Evolutionary conservation across 768 basidiomycete species (phyloP).

Genomic region (Rhodotorula graminis): DNA sequence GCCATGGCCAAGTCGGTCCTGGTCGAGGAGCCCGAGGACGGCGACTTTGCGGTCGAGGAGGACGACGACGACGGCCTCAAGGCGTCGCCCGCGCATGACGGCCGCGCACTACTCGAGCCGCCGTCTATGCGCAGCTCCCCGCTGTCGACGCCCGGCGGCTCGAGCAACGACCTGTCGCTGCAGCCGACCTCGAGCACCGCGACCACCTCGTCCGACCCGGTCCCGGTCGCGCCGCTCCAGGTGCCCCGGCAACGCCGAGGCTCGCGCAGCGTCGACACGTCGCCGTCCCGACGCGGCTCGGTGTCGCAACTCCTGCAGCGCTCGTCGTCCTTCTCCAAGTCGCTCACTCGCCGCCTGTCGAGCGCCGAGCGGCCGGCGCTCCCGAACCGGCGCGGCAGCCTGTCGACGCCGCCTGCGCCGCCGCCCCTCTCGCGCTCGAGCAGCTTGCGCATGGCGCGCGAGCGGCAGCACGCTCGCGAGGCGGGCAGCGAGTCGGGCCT

Average conservation of each 20-base stretch:
- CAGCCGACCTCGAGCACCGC: not conserved
- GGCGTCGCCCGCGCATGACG: not conserved
- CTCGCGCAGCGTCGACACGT: not conserved
- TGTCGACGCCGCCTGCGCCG: not conserved
- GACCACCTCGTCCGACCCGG: not conserved
- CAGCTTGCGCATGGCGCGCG: constrained; percentile 7
- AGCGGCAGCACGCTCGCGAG: constrained; percentile 15
- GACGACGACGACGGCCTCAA: not conserved
- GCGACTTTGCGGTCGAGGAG: not conserved
- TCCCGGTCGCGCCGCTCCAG: not conserved
- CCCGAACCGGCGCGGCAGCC: not conserved
- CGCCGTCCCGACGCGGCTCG: not conserved
- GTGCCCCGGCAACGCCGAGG: too few species aligned
- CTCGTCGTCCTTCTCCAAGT: constrained; percentile 2
- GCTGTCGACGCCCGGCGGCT: not conserved
- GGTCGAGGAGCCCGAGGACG: constrained; percentile 12
- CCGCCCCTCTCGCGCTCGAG: not conserved
- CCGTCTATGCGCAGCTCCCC: not conserved
- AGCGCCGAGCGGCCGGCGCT: not conserved
- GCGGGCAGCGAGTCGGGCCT: not conserved
- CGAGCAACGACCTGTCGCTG: not conserved
- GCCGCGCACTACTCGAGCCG: not conserved
- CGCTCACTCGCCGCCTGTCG: constrained; percentile 7
- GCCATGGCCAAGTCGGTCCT: not conserved
- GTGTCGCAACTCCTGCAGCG: constrained; percentile 6